Percentiles rank a stretch among this genome's conserved stretches.
phyloP scores from a whole-genome alignment of 2,329 filamentous ascomycete genomes.

The Bipolaris zeicola region DNA sequence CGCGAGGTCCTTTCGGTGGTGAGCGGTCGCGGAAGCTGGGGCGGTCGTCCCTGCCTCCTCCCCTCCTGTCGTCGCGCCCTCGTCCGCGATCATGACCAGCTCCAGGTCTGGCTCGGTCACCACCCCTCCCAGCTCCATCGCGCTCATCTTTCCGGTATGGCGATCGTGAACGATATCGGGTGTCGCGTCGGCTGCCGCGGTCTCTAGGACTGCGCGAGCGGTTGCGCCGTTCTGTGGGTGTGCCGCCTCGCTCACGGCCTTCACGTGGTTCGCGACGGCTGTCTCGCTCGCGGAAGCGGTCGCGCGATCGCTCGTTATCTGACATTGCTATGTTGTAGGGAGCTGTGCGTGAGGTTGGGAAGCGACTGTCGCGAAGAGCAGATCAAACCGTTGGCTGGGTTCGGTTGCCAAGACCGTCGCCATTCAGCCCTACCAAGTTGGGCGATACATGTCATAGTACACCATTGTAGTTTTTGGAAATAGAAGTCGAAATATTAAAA shows the following conservation, averaged over 20 bases:
- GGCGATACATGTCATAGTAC: background rate
- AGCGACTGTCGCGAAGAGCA: conserved; percentile 8
- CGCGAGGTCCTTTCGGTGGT: conserved; percentile 35
- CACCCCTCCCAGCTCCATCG: conserved; percentile 22
- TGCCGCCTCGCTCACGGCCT: conserved; percentile 28
- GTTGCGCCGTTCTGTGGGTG: conserved; percentile 36
- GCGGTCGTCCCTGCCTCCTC: conserved; percentile 20
- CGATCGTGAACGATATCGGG: conserved; percentile 38
- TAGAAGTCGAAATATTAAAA: too few relatives aligned
- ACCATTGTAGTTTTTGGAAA: too few relatives aligned
- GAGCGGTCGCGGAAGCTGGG: conserved; percentile 15
- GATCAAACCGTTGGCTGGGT: background rate
- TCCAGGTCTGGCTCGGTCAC: conserved; percentile 16
- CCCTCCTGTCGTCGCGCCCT: conserved; percentile 21
- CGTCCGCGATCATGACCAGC: conserved; percentile 18
- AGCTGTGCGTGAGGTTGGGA: conserved; percentile 4
- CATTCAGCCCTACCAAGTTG: background rate
- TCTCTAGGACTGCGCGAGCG: conserved; percentile 44
- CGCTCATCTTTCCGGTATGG: conserved; percentile 31
- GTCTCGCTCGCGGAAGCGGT: conserved; percentile 29
- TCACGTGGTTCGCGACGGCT: conserved; percentile 27
- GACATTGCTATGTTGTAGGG: conserved; percentile 23
- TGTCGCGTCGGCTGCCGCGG: conserved; percentile 31
- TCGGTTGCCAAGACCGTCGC: conserved; percentile 14
- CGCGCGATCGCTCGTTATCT: conserved; percentile 34